Evolutionary conservation across 768 basidiomycete species (phyloP), one percentile per base, ranked within the genome.

Genomic region (Tubosaeta sp.): DNA sequence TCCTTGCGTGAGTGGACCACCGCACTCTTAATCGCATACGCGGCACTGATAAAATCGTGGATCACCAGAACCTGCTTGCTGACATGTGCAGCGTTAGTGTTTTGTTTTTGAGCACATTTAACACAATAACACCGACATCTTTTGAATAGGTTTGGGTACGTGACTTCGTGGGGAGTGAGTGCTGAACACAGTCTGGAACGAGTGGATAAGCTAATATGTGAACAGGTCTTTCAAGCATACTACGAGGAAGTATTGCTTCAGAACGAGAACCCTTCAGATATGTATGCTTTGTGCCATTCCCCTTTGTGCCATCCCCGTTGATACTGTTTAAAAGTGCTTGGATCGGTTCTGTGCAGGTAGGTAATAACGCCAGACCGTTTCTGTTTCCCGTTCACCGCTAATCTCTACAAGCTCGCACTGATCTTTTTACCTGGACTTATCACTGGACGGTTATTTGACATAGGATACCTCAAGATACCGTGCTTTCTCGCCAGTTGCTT

Each of bases 301-400:
- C n/a, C 24, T 25, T 1, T 25, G 42, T 18, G 24, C 12, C 22
- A 19, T 19, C 9, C 27, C 16, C 6, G 32, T 21, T 55, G 30
- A 57, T 31, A 7, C n/a, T 13, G 7, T 52, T 45, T n/a, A 21
- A n/a, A 53, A 88, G 87, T 40, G 80, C 87, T 38, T 90, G 87
- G 87, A 90, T 90, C 30, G 87, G 88, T 6, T 90, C 87, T 1
- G 69, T 83, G 21, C 87, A 88, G 71, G 86, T 82, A 41, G 3
- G 59, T 52, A 35, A 42, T 34, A 46, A n/a, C 38, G 8, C 32
- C 32, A 14, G n/a, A 12, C 16, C n/a, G n/a, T 35, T 16, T n/a
- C 35, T 36, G 35, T n/a, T 36, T 36, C 35, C 18, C 8, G 18
- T 18, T 19, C 34, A 19, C 18, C 22, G 54, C 8, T 35, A 14